Percentiles rank a stretch among this genome's conserved stretches.
Conservation (phyloP, 305 asterid species). For the Plantago coronopus region DNA sequence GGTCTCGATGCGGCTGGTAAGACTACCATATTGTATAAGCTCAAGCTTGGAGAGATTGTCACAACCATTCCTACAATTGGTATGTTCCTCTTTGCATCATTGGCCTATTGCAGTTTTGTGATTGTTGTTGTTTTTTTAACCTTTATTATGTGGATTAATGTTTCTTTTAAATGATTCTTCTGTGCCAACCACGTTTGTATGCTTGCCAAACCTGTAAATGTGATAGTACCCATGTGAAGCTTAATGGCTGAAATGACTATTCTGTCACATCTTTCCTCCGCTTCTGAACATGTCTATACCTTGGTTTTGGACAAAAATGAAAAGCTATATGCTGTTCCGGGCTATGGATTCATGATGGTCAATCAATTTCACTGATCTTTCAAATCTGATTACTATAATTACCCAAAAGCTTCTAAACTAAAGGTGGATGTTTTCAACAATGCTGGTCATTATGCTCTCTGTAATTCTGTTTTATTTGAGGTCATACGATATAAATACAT, state of each 20-base stretch:
- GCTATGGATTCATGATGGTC: not conserved
- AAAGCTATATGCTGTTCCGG: not conserved
- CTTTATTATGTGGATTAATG: not conserved
- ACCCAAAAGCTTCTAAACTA: too few species aligned
- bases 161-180: not conserved
- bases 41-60: conserved; percentile 86
- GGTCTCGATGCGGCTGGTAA: conserved; percentile 98
- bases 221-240: not conserved
- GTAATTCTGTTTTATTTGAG: too few species aligned
- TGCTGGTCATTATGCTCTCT: too few species aligned
- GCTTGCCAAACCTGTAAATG: not conserved
- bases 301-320: not conserved
- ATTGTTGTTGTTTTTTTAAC: conserved; percentile 7
- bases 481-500: not conserved
- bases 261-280: not conserved
- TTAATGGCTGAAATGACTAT: not conserved
- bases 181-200: too few species aligned
- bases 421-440: too few species aligned
- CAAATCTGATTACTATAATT: not conserved
- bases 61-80: conserved; percentile 85
- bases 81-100: conserved; percentile 22
- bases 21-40: conserved; percentile 82
- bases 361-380: not conserved
- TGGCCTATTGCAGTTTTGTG: not conserved
- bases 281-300: not conserved